These are phyloP conservation scores for Xylaria sp. DNA, from an alignment of 2,329 filamentous ascomycete species.

Conservation along the genomic window DNA sequence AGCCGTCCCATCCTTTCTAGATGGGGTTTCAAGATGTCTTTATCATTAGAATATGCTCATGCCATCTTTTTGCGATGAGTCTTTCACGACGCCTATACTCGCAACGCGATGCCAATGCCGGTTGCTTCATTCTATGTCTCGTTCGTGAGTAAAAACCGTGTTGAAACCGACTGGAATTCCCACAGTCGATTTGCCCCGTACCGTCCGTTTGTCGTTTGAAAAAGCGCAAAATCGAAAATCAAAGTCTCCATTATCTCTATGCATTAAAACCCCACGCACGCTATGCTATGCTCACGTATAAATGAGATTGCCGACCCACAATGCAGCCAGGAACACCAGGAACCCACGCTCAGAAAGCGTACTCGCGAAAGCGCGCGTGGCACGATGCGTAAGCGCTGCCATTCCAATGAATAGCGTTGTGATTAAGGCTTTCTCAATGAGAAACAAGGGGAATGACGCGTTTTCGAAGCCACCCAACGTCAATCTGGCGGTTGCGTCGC, in stretches of 20 bases:
- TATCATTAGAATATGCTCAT: slow-evolving; percentile 38
- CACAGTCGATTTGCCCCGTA: slow-evolving; percentile 38
- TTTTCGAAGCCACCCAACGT: slow-evolving; percentile 41
- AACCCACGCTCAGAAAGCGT: slow-evolving; percentile 37
- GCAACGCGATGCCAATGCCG: slow-evolving; percentile 32
- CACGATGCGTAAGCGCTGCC: slow-evolving; percentile 40
- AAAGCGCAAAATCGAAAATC: slow-evolving; percentile 35
- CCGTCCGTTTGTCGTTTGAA: slow-evolving; percentile 36
- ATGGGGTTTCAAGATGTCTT: slow-evolving; percentile 25
- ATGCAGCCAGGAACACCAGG: slow-evolving; percentile 35
- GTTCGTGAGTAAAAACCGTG: slow-evolving; percentile 35
- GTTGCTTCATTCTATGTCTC: slow-evolving; percentile 38
- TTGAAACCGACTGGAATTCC: slow-evolving; percentile 41
- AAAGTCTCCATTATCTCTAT: slow-evolving; percentile 40
- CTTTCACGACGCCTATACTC: slow-evolving; percentile 32
- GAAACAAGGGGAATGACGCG: slow-evolving; percentile 34
- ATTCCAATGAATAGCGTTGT: slow-evolving; percentile 43
- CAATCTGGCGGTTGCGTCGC: slow-evolving; percentile 64
- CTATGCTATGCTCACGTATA: slow-evolving; percentile 40
- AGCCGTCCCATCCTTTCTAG: background rate
- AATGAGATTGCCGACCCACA: slow-evolving; percentile 45
- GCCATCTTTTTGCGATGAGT: slow-evolving; percentile 32
- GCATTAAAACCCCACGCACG: slow-evolving; percentile 37
- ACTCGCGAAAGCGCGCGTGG: slow-evolving; percentile 40
- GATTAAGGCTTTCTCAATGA: slow-evolving; percentile 45